phyloP scores from a whole-genome alignment of 345 rosid genomes.

The Heritiera fomes region DNA sequence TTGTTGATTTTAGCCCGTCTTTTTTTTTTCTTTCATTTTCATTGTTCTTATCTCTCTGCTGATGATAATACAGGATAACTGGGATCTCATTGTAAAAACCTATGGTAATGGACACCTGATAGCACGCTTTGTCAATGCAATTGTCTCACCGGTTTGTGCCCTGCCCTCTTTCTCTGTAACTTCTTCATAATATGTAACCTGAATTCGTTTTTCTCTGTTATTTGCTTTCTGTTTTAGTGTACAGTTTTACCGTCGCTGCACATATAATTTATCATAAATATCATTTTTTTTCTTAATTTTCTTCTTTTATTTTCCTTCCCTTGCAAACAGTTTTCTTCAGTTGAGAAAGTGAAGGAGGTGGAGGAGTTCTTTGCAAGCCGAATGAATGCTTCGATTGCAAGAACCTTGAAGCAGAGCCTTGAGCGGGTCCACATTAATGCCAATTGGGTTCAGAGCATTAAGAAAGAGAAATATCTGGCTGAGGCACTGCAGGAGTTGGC shows the following conservation, averaged over 20 bases:
- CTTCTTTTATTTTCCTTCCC: neutral
- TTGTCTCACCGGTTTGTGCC: conserved; percentile 73
- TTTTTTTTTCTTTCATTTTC: neutral
- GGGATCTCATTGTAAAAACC: conserved; percentile 66
- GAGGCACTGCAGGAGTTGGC: conserved; percentile 55
- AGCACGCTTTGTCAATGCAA: conserved; percentile 62
- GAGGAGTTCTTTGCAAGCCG: conserved; percentile 81
- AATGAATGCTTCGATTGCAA: conserved; percentile 52
- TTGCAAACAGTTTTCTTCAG: conserved; percentile 72
- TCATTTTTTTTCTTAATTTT: neutral
- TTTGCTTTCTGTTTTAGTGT: neutral
- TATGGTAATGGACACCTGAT: conserved; percentile 77
- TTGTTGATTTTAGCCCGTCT: neutral
- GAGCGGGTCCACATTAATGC: conserved; percentile 74
- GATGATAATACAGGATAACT: conserved; percentile 52
- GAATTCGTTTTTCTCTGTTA: neutral
- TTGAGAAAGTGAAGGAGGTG: conserved; percentile 73
- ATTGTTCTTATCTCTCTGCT: neutral
- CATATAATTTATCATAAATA: neutral
- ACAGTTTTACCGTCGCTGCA: neutral
- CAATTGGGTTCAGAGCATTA: conserved; percentile 72
- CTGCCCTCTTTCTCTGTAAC: neutral
- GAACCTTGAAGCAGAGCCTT: conserved; percentile 94
- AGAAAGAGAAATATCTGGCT: conserved; percentile 50
- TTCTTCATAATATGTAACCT: neutral